Evolutionary conservation across 1,284 basidiomycete species (phyloP).

Genomic region (Tilletiopsis washingtonensis): DNA sequence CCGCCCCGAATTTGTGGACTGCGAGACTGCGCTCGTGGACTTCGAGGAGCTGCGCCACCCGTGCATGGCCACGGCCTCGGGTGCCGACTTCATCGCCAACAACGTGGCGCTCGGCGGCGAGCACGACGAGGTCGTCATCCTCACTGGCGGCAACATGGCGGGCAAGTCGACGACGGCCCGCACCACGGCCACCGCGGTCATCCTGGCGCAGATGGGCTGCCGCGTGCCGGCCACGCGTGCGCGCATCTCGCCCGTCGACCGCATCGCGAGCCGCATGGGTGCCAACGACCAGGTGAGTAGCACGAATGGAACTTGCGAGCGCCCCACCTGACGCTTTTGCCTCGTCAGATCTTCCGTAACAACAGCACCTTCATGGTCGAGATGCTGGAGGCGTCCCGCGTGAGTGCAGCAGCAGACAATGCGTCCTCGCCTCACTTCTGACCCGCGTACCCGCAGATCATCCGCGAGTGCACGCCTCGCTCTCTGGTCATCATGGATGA

Average conservation of each 20-base stretch:
- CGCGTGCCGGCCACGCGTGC: conserved; percentile 80
- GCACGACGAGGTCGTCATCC: conserved; percentile 68
- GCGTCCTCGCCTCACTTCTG: not conserved
- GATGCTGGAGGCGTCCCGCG: conserved; percentile 43
- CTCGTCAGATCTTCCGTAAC: conserved; percentile 42
- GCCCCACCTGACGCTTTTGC: no score
- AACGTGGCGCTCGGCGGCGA: conserved; percentile 76
- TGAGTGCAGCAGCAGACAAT: not conserved
- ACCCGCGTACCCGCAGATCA: conserved; percentile 26
- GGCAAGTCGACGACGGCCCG: conserved; percentile 59
- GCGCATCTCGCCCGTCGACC: conserved; percentile 77
- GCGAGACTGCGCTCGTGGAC: conserved; percentile 67
- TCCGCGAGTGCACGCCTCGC: conserved; percentile 43
- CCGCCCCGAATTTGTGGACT: conserved; percentile 76
- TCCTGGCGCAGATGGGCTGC: conserved; percentile 98
- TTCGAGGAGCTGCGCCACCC: conserved; percentile 82
- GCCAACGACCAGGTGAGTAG: conserved; percentile 52
- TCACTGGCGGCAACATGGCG: conserved; percentile 90
- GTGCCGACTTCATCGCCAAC: conserved; percentile 79
- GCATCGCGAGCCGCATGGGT: conserved; percentile 95
- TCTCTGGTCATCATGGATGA: conserved; percentile 42
- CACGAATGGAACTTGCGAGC: no score
- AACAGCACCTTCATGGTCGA: conserved; percentile 47
- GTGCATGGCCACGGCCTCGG: conserved; percentile 31
- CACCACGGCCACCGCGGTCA: conserved; percentile 92